Conservation (phyloP, 257 asterid species). For the Fraxinus anomala region DNA sequence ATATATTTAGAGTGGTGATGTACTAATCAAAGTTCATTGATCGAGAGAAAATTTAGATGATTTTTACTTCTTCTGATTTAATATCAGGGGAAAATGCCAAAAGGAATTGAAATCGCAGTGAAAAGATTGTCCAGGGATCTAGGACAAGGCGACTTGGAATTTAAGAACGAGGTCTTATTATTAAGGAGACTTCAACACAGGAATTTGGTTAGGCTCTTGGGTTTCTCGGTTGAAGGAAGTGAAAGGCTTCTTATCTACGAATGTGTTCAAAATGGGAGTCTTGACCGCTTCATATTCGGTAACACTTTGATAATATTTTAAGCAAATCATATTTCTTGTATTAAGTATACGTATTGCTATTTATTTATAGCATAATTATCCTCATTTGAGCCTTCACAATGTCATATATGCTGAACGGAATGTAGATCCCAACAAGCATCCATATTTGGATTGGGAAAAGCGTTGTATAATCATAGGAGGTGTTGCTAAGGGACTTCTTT, state of each 20-base stretch:
- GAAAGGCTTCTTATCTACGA: conserved; percentile 14
- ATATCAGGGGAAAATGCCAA: conserved; percentile 35
- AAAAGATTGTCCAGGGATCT: conserved; percentile 37
- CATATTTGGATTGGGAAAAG: conserved; percentile 24
- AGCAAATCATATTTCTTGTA: neutral
- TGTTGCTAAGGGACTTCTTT: conserved; percentile 38
- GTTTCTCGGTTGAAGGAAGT: conserved; percentile 5
- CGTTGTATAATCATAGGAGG: conserved; percentile 30
- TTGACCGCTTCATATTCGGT: conserved; percentile 16
- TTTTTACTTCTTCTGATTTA: neutral
- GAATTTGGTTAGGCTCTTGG: conserved; percentile 8
- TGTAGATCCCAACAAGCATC: neutral
- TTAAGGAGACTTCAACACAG: conserved; percentile 8
- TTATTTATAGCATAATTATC: neutral
- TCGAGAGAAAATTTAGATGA: neutral
- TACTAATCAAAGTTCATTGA: neutral
- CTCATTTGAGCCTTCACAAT: neutral
- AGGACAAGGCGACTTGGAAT: conserved; percentile 42
- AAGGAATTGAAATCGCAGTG: conserved; percentile 38
- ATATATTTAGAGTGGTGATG: neutral
- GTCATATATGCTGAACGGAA: neutral
- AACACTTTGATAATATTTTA: neutral
- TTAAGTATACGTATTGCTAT: neutral
- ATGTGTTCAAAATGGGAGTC: conserved; percentile 1
- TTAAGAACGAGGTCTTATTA: conserved; percentile 39